A percentile compares a stretch with the other conserved stretches of the same genome.
These are phyloP conservation scores for Stevia rebaudiana DNA, from an alignment of 140 eudicot species.

Conservation along the genomic window DNA sequence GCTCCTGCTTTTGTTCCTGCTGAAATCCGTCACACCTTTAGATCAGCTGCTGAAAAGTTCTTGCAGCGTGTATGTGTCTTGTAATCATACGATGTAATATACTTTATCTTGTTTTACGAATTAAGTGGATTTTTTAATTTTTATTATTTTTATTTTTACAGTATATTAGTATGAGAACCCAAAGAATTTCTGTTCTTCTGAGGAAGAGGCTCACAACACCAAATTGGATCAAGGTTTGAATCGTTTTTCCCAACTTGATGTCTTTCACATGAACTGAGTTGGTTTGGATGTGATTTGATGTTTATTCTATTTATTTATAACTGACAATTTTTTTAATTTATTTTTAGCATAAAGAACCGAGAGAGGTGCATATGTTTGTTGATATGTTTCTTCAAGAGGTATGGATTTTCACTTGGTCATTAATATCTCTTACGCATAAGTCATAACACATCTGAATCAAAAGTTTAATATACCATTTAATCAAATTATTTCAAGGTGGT, in stretches of 20 bases:
- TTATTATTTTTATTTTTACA: too few relatives aligned
- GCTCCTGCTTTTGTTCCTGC: slow-evolving; percentile 91
- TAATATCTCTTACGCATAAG: neutral
- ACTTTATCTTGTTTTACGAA: neutral
- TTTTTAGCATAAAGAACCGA: slow-evolving; percentile 90
- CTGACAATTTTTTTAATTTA: neutral
- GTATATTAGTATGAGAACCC: slow-evolving; percentile 85
- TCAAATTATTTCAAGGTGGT: neutral
- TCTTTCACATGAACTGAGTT: slow-evolving; percentile 9
- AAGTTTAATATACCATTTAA: neutral
- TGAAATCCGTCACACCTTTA: slow-evolving; percentile 75
- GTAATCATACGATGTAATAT: neutral
- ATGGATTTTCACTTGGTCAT: slow-evolving; percentile 17
- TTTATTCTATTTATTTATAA: slow-evolving; percentile 1
- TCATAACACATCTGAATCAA: neutral
- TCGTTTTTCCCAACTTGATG: neutral
- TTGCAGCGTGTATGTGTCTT: slow-evolving; percentile 65
- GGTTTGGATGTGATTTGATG: slow-evolving; percentile 8
- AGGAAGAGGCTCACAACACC: slow-evolving; percentile 89
- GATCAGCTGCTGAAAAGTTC: slow-evolving; percentile 78
- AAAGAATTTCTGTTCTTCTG: slow-evolving; percentile 68
- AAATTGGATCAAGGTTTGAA: slow-evolving; percentile 89
- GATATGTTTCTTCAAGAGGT: slow-evolving; percentile 96
- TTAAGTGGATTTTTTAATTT: slow-evolving; percentile 11
- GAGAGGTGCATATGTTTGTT: slow-evolving; percentile 99